Evolutionary conservation across 345 rosid genomes (phyloP).

Genomic region (Boechera divaricarpa): DNA sequence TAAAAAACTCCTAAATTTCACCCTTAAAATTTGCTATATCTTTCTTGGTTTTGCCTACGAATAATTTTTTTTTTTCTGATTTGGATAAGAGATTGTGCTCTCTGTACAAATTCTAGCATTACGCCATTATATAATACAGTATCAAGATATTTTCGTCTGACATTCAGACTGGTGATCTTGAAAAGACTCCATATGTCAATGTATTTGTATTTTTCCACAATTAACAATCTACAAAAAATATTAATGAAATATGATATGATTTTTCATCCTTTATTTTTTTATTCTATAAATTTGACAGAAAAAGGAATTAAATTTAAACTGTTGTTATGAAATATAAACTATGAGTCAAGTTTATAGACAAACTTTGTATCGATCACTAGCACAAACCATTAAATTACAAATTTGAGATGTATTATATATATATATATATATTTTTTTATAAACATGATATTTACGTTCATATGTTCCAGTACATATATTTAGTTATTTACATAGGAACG

Average conservation of each 20-base stretch:
- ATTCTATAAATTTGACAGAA: neutral
- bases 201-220: neutral
- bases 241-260: neutral
- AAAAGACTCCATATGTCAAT: neutral
- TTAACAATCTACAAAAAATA: neutral
- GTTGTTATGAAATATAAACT: too few relatives aligned
- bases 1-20: conserved; percentile 9
- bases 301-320: too few relatives aligned
- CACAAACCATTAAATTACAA: too few relatives aligned
- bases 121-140: neutral
- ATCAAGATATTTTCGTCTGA: conserved; percentile 12
- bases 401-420: neutral
- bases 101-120: neutral
- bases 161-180: conserved; percentile 8
- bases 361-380: too few relatives aligned
- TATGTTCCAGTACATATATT: neutral
- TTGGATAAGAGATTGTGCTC: conserved; percentile 36
- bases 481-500: neutral
- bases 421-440: neutral
- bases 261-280: neutral
- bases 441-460: neutral
- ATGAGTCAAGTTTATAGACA: too few relatives aligned
- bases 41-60: conserved; percentile 39
- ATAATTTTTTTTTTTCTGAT: conserved; percentile 29
- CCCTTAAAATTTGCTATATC: neutral